Evolutionary conservation across 2,329 filamentous ascomycete species (phyloP).

Genomic region (Alternaria panax): DNA sequence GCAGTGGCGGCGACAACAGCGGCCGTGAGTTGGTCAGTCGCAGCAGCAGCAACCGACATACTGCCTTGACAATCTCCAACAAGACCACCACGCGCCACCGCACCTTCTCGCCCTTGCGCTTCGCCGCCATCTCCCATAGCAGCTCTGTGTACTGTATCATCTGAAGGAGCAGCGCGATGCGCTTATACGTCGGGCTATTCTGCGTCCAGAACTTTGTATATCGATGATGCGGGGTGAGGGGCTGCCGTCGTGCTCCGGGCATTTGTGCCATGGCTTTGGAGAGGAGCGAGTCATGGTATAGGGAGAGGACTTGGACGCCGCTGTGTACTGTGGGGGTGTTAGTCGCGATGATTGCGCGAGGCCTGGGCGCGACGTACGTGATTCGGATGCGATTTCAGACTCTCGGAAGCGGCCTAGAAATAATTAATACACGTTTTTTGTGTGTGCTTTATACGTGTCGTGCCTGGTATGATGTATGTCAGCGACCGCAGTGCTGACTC

Average conservation of each 20-base stretch:
- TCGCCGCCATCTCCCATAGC: constrained; percentile 96
- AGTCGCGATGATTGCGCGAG: constrained; percentile 20
- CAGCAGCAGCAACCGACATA: constrained; percentile 81
- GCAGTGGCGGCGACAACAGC: constrained; percentile 81
- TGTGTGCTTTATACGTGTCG: constrained; percentile 12
- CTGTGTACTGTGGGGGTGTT: constrained; percentile 69
- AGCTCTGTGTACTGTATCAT: constrained; percentile 95
- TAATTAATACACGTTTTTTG: constrained; percentile 27
- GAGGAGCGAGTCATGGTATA: constrained; percentile 92
- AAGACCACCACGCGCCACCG: constrained; percentile 88
- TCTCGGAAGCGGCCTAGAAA: constrained; percentile 79
- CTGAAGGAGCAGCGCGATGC: constrained; percentile 82
- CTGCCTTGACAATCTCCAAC: constrained; percentile 83
- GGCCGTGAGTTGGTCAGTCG: constrained; percentile 83
- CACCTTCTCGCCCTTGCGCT: constrained; percentile 78
- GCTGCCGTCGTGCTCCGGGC: constrained; percentile 60
- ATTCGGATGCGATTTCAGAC: constrained; percentile 94
- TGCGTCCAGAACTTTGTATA: constrained; percentile 71
- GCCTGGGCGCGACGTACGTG: constrained; percentile 58
- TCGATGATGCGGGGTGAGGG: constrained; percentile 65
- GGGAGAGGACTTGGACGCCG: constrained; percentile 83
- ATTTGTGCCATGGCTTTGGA: constrained; percentile 67
- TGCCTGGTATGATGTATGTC: constrained; percentile 93
- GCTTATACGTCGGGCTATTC: constrained; percentile 74
- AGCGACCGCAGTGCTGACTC: constrained; percentile 91